Conservation (phyloP, 2,329 filamentous ascomycete species). For the Xylaria sp. region DNA sequence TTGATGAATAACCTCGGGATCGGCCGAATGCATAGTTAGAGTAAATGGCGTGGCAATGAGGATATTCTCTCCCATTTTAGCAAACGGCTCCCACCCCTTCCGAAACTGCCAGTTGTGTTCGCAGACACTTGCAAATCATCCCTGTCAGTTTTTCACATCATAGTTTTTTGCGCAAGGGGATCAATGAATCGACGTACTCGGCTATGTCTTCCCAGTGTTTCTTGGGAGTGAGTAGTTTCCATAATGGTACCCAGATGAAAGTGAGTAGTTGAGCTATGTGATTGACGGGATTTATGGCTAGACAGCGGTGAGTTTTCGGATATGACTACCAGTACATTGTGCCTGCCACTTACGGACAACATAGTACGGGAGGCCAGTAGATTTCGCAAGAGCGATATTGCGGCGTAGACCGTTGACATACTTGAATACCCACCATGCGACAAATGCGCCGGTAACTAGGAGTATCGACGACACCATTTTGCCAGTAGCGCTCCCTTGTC, state of each 20-base stretch:
- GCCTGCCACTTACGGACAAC: conserved; percentile 61
- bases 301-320: conserved; percentile 19
- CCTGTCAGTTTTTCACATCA: conserved; percentile 17
- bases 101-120: conserved; percentile 69
- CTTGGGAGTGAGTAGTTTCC: conserved; percentile 63
- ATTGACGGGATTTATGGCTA: conserved; percentile 63
- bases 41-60: conserved; percentile 68
- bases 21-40: conserved; percentile 66
- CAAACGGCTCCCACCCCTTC: conserved; percentile 66
- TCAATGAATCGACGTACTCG: conserved; percentile 59
- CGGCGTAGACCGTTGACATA: conserved; percentile 51
- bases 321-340: conserved; percentile 6
- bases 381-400: conserved; percentile 63
- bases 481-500: background rate
- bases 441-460: conserved; percentile 49
- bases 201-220: conserved; percentile 69
- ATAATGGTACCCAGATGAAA: conserved; percentile 64
- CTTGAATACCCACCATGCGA: conserved; percentile 51
- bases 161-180: background rate
- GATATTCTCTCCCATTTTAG: conserved; percentile 71
- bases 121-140: conserved; percentile 49
- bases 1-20: conserved; percentile 73
- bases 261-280: conserved; percentile 66
- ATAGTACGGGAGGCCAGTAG: conserved; percentile 63
- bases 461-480: conserved; percentile 54